Conservation (phyloP, 208 protist species). For the Zelonia costaricensis region DNA sequence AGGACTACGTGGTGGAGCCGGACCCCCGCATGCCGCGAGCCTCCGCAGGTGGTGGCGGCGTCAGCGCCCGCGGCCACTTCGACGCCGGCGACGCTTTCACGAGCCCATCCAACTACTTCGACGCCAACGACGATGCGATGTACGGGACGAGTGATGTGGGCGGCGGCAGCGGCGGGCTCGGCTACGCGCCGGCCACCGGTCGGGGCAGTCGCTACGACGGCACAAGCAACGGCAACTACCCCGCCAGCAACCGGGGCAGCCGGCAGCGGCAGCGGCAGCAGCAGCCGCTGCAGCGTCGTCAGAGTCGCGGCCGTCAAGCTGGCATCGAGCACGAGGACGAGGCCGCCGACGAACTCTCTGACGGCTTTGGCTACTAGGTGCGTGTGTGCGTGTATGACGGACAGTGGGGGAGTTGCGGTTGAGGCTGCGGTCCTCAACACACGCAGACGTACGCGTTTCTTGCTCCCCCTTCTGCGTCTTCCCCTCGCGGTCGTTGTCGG, state of each 20-base stretch:
- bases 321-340: slow-evolving; percentile 31
- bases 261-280: slow-evolving; percentile 20
- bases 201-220: background rate
- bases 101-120: slow-evolving; percentile 10
- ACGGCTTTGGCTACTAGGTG: slow-evolving; percentile 13
- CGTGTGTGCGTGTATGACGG: background rate
- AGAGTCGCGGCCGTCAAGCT: slow-evolving; percentile 14
- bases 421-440: too few relatives aligned
- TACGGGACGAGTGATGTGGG: slow-evolving; percentile 7
- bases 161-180: slow-evolving; percentile 5
- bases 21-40: slow-evolving; percentile 22
- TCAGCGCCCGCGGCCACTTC: slow-evolving; percentile 3
- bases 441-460: too few relatives aligned
- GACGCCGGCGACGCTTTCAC: background rate
- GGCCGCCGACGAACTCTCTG: slow-evolving; percentile 38
- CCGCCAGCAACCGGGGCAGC: slow-evolving; percentile 4
- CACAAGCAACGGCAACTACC: slow-evolving; percentile 13
- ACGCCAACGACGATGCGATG: slow-evolving; percentile 21
- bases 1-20: slow-evolving; percentile 17
- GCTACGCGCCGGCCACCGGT: slow-evolving; percentile 5
- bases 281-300: too few relatives aligned
- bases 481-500: too few relatives aligned
- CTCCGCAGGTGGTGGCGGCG: slow-evolving; percentile 1
- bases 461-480: too few relatives aligned
- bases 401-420: too few relatives aligned